These are phyloP conservation scores for Gastrodia elata DNA, from an alignment of 106 monocot species.

Conservation along the genomic window DNA sequence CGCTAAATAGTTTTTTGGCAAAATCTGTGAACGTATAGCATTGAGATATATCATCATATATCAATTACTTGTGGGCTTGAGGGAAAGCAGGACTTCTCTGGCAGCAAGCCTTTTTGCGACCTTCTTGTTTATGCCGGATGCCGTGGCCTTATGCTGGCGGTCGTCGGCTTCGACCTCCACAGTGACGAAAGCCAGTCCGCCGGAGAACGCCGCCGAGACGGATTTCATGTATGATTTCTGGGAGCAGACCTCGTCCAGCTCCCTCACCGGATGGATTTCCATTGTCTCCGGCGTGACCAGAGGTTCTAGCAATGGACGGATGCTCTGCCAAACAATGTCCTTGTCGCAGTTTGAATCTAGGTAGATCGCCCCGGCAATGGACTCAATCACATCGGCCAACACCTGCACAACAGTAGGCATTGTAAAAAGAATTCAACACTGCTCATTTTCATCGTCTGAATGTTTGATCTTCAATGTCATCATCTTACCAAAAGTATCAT, in stretches of 20 bases:
- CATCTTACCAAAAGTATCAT: no score
- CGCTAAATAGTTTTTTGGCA: no score
- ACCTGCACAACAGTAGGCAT: constrained; percentile 51
- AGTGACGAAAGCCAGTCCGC: constrained; percentile 20
- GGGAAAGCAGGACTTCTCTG: constrained; percentile 13
- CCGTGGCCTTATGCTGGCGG: constrained; percentile 9
- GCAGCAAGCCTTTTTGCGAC: constrained; percentile 29
- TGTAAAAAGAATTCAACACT: no score
- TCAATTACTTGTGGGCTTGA: no score
- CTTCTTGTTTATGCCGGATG: constrained; percentile 18
- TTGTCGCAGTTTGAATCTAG: constrained; percentile 38
- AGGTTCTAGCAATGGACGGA: constrained; percentile 47
- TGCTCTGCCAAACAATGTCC: constrained; percentile 46
- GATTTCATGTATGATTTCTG: constrained; percentile 11
- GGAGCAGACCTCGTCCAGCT: constrained; percentile 39
- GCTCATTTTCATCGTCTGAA: no score
- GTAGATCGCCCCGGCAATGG: constrained; percentile 54
- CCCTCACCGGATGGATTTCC: constrained; percentile 43
- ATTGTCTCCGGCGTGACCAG: constrained; percentile 49
- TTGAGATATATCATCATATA: no score
- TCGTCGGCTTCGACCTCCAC: constrained; percentile 23
- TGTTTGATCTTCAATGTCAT: no score
- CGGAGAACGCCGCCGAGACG: neutral
- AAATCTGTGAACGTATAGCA: no score
- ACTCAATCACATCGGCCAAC: constrained; percentile 62